Evolutionary conservation across 2,329 filamentous ascomycete species (phyloP).

Genomic region (Sporothrix dimorphospora): DNA sequence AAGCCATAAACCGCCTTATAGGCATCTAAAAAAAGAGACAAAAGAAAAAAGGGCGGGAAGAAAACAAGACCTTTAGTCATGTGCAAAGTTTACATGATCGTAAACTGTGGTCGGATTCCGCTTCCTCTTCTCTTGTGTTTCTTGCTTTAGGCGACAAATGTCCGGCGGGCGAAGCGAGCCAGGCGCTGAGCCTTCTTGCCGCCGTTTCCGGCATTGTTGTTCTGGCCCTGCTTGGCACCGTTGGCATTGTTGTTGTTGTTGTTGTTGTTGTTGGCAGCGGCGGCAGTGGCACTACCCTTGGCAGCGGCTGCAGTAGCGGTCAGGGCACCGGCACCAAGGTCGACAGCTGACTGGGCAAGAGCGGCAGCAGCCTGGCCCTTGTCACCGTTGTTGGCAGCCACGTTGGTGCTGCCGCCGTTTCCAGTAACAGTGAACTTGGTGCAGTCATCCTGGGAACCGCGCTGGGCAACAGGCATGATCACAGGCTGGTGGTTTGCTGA

Average conservation of each 20-base stretch:
- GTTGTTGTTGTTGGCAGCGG: conserved; percentile 32
- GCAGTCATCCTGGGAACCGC: conserved; percentile 52
- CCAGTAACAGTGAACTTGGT: conserved; percentile 46
- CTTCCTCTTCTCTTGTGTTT: neutral
- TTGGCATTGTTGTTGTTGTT: conserved; percentile 26
- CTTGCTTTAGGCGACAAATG: conserved; percentile 33
- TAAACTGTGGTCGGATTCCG: neutral
- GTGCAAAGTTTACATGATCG: neutral
- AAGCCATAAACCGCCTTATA: conserved; percentile 1
- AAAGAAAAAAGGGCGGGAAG: neutral
- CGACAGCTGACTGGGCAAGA: conserved; percentile 35
- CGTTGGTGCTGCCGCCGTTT: conserved; percentile 37
- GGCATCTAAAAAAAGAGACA: neutral
- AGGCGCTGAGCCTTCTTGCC: conserved; percentile 31
- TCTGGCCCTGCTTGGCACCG: conserved; percentile 27
- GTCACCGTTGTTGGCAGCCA: conserved; percentile 38
- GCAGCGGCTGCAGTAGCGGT: conserved; percentile 31
- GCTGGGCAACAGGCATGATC: conserved; percentile 50
- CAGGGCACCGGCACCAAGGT: conserved; percentile 36
- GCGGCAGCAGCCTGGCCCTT: conserved; percentile 37
- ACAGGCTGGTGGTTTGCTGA: conserved; percentile 51
- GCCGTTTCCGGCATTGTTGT: conserved; percentile 23
- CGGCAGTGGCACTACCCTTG: conserved; percentile 28
- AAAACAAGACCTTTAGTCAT: neutral
- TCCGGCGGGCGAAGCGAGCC: conserved; percentile 34